Base-by-base conservation (phyloP, 1,139 yeast species). In the Pichia sp. region DNA sequence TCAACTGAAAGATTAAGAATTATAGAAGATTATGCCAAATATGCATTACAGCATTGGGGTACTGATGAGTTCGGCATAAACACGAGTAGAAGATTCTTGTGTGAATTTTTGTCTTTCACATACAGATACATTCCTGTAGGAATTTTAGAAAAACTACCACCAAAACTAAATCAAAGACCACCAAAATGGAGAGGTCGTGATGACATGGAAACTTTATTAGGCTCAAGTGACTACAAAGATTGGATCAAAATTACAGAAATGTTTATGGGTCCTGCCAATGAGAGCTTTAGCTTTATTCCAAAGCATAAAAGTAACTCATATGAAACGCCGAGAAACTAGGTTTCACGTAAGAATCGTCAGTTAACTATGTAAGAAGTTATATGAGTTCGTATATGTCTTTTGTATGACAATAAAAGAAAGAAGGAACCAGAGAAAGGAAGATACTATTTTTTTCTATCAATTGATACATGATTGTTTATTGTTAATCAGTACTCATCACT, bases 221-320 rank as follows among this genome's bases (percentile, higher is more conserved):
- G 95, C 0, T 85, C 95, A 47, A 74, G 83, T 5, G 95, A 92
- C 70, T 90, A 86, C 72, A 80, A 77, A 65, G 99, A 93, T 71
- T 93, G 99, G 99, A 88, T 93, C 69, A 93, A 92, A 71, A 82
- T 95, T 60, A 82, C 96, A n/a, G 99, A 95, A 70, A 82, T 90
- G 95, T 92, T 92, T 67, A 78, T 93, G 62, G 99, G 99, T 26
- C 89, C 89, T 57, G 87, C 86, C 1, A 82, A 85, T 53, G 86
- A 82, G 4, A 77, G 74, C 47, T 93, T 95, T 73, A 81, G 80
- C 53, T 93, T 90, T 69, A 79, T 80, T 55, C 99, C 99, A 52
- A 93, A 93, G 72, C 99, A 93, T 70, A 93, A 92, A 77, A 88
- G 96, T 71, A 93, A 88, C 64, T 78, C 97, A 3, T 87, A 81